Conservation (phyloP, 106 monocot genomes). For the Platanthera zijinensis region DNA sequence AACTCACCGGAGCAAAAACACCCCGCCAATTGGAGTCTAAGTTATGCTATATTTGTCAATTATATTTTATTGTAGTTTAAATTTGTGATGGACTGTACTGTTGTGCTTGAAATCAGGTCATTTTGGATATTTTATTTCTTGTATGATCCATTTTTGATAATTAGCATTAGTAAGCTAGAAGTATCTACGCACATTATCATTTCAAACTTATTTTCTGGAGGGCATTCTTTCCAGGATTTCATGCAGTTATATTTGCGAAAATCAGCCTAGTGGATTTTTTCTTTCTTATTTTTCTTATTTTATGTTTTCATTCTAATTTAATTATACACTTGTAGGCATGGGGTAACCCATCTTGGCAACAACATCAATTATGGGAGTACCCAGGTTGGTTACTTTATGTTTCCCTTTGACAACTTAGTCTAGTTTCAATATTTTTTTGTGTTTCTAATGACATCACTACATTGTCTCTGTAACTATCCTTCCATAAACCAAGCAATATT, state of each 20-base stretch:
- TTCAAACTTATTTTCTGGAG: not conserved
- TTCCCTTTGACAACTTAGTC: not conserved
- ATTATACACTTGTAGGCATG: constrained; percentile 29
- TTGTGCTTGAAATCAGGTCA: not conserved
- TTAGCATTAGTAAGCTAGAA: not conserved
- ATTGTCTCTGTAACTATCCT: not conserved
- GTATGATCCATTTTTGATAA: not conserved
- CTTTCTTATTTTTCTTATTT: not conserved
- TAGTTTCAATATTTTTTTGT: not conserved
- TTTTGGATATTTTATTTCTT: not conserved
- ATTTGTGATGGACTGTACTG: not conserved
- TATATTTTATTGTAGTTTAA: not conserved
- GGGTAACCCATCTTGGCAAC: constrained; percentile 34
- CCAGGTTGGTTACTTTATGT: constrained; percentile 26
- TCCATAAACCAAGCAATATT: not conserved
- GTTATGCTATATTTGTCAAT: not conserved
- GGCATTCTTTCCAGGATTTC: not conserved
- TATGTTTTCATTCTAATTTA: constrained; percentile 6
- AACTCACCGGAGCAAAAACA: too few species aligned
- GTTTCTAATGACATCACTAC: not conserved
- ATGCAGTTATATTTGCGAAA: not conserved
- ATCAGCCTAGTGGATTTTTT: not conserved
- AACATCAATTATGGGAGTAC: constrained; percentile 39
- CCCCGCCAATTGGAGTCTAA: too few species aligned
- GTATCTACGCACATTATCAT: not conserved